These are phyloP conservation scores for Apiotrichum gamsii DNA, from an alignment of 1,284 basidiomycete genomes.

Conservation along the genomic window DNA sequence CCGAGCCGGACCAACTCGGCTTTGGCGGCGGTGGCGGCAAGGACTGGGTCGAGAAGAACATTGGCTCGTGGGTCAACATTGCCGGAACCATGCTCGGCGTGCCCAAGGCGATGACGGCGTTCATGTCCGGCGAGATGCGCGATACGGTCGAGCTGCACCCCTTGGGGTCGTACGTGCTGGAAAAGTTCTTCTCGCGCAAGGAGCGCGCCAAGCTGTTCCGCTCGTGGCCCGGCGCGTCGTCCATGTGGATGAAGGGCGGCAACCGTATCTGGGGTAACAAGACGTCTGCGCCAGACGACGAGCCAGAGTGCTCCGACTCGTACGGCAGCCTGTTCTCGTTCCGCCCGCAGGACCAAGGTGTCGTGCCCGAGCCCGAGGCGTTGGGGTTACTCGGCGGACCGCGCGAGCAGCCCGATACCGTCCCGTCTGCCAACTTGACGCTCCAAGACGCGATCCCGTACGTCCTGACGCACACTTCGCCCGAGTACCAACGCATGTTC, in stretches of 20 bases:
- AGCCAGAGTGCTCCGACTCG: slow-evolving; percentile 56
- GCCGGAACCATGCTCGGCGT: slow-evolving; percentile 76
- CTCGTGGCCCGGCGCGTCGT: slow-evolving; percentile 90
- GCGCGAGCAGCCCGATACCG: no score
- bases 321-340: slow-evolving; percentile 82
- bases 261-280: slow-evolving; percentile 81
- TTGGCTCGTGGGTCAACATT: slow-evolving; percentile 75
- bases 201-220: slow-evolving; percentile 89
- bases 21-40: slow-evolving; percentile 76
- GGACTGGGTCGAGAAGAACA: slow-evolving; percentile 83
- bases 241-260: slow-evolving; percentile 92
- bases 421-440: slow-evolving; percentile 61
- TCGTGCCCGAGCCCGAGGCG: slow-evolving; percentile 37
- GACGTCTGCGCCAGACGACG: slow-evolving; percentile 58
- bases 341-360: slow-evolving; percentile 48
- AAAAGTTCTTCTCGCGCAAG: slow-evolving; percentile 75
- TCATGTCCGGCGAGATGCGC: slow-evolving; percentile 89
- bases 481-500: slow-evolving; percentile 85
- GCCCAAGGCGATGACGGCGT: slow-evolving; percentile 90
- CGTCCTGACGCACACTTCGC: slow-evolving; percentile 78
- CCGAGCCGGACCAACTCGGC: slow-evolving; percentile 51
- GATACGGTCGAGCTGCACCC: slow-evolving; percentile 75
- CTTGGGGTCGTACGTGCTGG: slow-evolving; percentile 53
- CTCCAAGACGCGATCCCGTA: slow-evolving; percentile 67
- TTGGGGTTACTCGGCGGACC: no score